A percentile compares a stretch with the other conserved stretches of the same genome.
phyloP scores from a whole-genome alignment of 2,329 filamentous ascomycete species.

The Hypoxylon sp. region DNA sequence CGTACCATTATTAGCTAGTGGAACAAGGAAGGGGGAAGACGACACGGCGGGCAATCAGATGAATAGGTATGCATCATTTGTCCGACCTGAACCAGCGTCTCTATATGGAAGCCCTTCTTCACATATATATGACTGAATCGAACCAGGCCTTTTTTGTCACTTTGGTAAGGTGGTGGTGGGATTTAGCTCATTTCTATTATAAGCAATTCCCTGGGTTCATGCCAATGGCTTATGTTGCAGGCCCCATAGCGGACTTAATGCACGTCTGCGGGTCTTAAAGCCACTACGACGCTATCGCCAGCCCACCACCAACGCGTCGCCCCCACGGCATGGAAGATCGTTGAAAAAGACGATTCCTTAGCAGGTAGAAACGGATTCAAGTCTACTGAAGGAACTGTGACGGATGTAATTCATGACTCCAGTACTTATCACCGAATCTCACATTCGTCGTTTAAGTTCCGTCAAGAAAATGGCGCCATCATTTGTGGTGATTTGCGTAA shows the following conservation, averaged over 20 bases:
- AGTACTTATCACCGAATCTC: constrained; percentile 13
- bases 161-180: neutral
- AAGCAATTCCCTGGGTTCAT: neutral
- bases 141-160: neutral
- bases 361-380: neutral
- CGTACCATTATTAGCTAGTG: no score
- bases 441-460: neutral
- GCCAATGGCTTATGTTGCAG: constrained; percentile 2
- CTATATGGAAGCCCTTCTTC: neutral
- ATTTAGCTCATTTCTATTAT: neutral
- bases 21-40: neutral
- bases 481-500: neutral
- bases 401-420: neutral
- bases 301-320: neutral
- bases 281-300: neutral
- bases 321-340: neutral
- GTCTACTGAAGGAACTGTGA: neutral
- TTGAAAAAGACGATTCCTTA: neutral
- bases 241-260: constrained; percentile 16
- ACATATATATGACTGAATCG: neutral
- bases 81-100: neutral
- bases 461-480: constrained; percentile 1
- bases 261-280: constrained; percentile 1
- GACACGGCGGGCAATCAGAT: neutral
- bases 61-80: no score